Percentiles rank a stretch among this genome's conserved stretches.
Conservation (phyloP, 2,329 filamentous ascomycete species). For the Botrytis porri region DNA sequence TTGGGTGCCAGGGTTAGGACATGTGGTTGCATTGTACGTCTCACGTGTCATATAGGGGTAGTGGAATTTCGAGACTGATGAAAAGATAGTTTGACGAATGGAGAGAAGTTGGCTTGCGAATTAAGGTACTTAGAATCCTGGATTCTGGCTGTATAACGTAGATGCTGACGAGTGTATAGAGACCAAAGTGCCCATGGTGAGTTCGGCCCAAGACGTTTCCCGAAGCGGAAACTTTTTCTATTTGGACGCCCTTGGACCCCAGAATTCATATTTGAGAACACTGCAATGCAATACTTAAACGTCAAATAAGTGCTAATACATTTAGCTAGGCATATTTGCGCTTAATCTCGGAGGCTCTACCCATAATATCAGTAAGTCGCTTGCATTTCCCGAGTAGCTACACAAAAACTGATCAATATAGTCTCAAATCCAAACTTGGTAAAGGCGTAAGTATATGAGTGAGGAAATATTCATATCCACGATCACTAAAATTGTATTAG, state of each 20-base stretch:
- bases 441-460: constrained; percentile 23
- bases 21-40: constrained; percentile 49
- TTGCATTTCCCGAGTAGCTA: not conserved
- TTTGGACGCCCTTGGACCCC: not conserved
- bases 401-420: constrained; percentile 15
- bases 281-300: not conserved
- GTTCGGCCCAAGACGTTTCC: not conserved
- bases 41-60: constrained; percentile 27
- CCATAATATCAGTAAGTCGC: constrained; percentile 32
- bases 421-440: constrained; percentile 31
- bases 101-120: constrained; percentile 27
- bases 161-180: constrained; percentile 22
- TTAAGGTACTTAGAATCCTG: constrained; percentile 24
- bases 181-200: constrained; percentile 31
- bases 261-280: not conserved
- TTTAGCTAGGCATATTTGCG: constrained; percentile 28
- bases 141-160: not conserved
- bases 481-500: constrained; percentile 23
- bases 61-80: not conserved
- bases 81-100: constrained; percentile 32
- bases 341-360: constrained; percentile 31
- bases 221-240: not conserved
- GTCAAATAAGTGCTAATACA: not conserved
- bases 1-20: constrained; percentile 57
- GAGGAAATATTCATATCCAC: not conserved